Evolutionary conservation across 2,329 filamentous ascomycete species (phyloP).

Genomic region (Incumbomyces delicatus): DNA sequence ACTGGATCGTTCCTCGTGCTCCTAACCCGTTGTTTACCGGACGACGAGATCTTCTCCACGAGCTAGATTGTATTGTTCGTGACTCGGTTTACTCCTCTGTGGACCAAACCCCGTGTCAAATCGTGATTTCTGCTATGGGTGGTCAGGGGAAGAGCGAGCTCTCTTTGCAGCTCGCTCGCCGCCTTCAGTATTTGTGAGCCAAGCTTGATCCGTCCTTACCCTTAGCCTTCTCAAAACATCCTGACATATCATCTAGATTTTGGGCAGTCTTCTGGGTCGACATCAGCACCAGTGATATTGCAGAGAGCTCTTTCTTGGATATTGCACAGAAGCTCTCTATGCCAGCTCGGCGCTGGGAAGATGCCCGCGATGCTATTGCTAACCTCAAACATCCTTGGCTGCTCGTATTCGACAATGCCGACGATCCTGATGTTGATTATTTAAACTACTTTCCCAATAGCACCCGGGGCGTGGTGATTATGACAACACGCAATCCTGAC

Average conservation of each 20-base stretch:
- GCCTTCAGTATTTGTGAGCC: slow-evolving; percentile 19
- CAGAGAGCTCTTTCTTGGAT: slow-evolving; percentile 20
- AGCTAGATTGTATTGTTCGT: slow-evolving; percentile 9
- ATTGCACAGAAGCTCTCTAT: slow-evolving; percentile 19
- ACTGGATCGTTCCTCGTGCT: slow-evolving; percentile 18
- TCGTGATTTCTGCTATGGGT: slow-evolving; percentile 25
- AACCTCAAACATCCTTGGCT: slow-evolving; percentile 12
- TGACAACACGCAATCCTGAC: slow-evolving; percentile 16
- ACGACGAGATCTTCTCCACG: slow-evolving; percentile 15
- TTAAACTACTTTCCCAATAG: slow-evolving; percentile 12
- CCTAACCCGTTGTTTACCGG: slow-evolving; percentile 21
- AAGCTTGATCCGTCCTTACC: neutral
- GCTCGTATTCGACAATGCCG: slow-evolving; percentile 17
- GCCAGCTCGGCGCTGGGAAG: slow-evolving; percentile 14
- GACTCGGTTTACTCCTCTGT: slow-evolving; percentile 3
- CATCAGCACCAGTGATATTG: slow-evolving; percentile 17
- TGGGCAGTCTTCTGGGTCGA: slow-evolving; percentile 28
- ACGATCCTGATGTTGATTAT: slow-evolving; percentile 15
- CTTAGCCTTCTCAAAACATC: no score
- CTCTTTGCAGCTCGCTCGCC: slow-evolving; percentile 22
- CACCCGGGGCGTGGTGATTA: slow-evolving; percentile 8
- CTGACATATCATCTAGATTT: slow-evolving; percentile 16
- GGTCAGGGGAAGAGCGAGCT: slow-evolving; percentile 27
- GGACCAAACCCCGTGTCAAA: slow-evolving; percentile 13
- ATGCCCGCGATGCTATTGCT: slow-evolving; percentile 11